These are phyloP conservation scores for Heterobasidion parviporum DNA, from an alignment of 1,284 basidiomycete genomes.

Conservation along the genomic window DNA sequence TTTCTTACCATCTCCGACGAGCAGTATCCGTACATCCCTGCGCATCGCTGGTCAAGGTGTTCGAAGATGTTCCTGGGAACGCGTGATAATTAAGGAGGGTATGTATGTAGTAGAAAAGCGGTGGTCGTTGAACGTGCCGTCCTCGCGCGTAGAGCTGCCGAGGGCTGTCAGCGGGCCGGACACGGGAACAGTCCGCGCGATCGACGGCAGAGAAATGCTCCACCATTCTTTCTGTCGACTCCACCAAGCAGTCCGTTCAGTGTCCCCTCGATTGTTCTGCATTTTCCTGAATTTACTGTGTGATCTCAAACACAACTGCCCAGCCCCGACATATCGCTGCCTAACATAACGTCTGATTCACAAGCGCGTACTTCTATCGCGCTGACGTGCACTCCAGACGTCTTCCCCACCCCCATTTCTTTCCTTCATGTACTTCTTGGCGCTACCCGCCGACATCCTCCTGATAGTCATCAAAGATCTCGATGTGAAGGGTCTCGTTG, in stretches of 20 bases:
- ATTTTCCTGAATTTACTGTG: no score
- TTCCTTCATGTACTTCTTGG: slow-evolving; percentile 14
- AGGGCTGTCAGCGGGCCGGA: not conserved
- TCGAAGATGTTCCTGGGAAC: no score
- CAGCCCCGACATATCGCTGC: no score
- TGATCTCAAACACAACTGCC: no score
- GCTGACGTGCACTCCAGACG: not conserved
- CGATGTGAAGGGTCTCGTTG: slow-evolving; percentile 33
- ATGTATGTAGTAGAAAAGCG: no score
- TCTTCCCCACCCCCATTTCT: not conserved
- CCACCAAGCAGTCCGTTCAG: no score
- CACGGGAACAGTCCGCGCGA: not conserved
- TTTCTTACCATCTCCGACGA: slow-evolving; percentile 84
- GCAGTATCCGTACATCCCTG: slow-evolving; percentile 85
- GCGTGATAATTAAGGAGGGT: no score
- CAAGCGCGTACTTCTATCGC: no score
- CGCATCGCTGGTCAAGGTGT: slow-evolving; percentile 41
- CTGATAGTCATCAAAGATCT: slow-evolving; percentile 44
- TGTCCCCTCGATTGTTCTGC: no score
- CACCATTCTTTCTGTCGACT: no score
- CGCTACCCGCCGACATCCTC: slow-evolving; percentile 51
- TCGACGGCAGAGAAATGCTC: no score
- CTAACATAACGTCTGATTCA: no score
- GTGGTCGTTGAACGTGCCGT: slow-evolving; percentile 29
- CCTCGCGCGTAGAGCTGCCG: slow-evolving; percentile 56